These are phyloP conservation scores for Stropharia rugosoannulata DNA, from an alignment of 768 basidiomycete genomes.

Conservation along the genomic window DNA sequence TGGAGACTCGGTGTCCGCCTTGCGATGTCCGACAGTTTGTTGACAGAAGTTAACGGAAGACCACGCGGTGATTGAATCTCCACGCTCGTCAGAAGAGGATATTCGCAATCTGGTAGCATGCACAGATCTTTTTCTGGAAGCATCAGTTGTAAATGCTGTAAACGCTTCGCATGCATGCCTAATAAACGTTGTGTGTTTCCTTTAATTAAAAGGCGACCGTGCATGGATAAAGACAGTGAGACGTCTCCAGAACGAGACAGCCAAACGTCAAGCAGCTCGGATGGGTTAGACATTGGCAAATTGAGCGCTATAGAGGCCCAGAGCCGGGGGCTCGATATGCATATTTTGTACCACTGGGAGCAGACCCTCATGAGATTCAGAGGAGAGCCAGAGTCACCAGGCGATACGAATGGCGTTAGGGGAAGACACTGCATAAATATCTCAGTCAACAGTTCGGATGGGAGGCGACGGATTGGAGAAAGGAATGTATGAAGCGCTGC, in stretches of 20 bases:
- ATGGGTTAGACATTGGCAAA: background rate
- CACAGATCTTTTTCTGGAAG: conserved; percentile 5
- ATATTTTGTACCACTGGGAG: conserved; percentile 26
- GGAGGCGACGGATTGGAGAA: conserved; percentile 22
- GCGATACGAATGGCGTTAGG: conserved; percentile 11
- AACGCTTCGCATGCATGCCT: conserved; percentile 4
- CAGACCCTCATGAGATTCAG: conserved; percentile 25
- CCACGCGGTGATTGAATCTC: conserved; percentile 12
- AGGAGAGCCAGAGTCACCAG: conserved; percentile 14
- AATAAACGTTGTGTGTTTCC: conserved; percentile 1
- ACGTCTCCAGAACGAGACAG: conserved; percentile 17
- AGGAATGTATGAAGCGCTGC: conserved; percentile 2
- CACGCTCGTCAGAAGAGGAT: conserved; percentile 14
- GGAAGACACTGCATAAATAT: conserved; percentile 23
- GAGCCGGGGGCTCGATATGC: conserved; percentile 24
- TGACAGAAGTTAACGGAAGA: conserved; percentile 6
- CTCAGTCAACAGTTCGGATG: conserved; percentile 21
- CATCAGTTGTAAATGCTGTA: conserved; percentile 15
- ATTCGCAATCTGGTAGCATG: conserved; percentile 1
- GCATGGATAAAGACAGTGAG: conserved; percentile 18
- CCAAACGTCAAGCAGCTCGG: conserved; percentile 14
- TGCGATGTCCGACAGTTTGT: conserved; percentile 9
- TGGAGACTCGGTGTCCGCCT: conserved; percentile 11
- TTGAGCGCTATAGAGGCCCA: conserved; percentile 24
- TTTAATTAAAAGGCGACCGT: conserved; percentile 7